Base-by-base conservation (phyloP, 495 filamentous ascomycete genomes). In the Hyaloscypha hepaticicola region DNA sequence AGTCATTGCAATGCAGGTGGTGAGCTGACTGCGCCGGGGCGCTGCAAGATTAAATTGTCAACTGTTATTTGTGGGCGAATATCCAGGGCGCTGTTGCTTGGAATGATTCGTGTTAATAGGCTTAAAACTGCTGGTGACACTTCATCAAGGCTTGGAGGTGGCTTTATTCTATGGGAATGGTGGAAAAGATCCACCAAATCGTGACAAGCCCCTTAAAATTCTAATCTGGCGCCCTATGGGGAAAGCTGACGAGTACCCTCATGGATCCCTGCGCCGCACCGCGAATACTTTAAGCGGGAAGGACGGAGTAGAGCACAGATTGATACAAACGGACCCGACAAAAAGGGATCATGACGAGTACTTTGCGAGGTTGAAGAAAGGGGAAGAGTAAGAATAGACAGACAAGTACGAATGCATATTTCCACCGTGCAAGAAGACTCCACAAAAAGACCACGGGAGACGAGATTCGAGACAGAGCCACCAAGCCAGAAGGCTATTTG, bases 1-100 rank as follows among this genome's bases (percentile, higher is more conserved):
- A 26, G 58, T 50, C n/a, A n/a, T n/a, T n/a, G n/a, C n/a, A n/a
- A n/a, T 60, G 41, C 41, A 28, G 22, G 5, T 49, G 38, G 22
- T 60, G 38, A 28, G 58, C 58, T 60, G 58, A 60, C 58, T 60
- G 58, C 41, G 58, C 41, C 41, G 24, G 25, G 38, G 58, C 21
- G 58, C 58, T 49, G 34, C 25, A 60, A 14, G 31, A 7, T 22
- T n/a, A 33, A 33, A 33, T 6, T 33, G 31, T 33, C 38, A 19
- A 45, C 11, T 45, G 3, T 16, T 16, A 4, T 24, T 24, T 22
- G 1, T 25, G 28, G 14, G 19, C n/a, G 21, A 31, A 9, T 6
- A 27, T 14, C 12, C 16, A 21, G 16, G 21, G 26, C 26, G 14
- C n/a, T 34, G 14, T 50, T 45, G 38, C 38, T 45, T 45, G 8